Conservation (phyloP, 2,329 filamentous ascomycete species). For the Trichoderma harzianum region DNA sequence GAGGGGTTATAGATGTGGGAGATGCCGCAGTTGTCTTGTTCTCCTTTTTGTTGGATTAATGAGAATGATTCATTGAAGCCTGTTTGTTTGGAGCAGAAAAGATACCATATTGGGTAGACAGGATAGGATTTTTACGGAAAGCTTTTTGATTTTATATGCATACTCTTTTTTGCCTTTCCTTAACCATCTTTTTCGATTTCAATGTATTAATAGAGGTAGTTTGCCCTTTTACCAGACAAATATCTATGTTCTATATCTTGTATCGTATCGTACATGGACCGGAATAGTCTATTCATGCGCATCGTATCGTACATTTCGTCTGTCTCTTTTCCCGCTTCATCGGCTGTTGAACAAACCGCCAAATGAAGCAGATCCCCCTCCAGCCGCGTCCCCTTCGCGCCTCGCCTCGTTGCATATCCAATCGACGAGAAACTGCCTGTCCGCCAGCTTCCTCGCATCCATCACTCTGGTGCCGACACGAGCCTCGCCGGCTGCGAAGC, state of each 20-base stretch:
- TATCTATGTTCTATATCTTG: background rate
- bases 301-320: background rate
- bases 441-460: slow-evolving; percentile 47
- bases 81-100: background rate
- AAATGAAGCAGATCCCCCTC: slow-evolving; percentile 25
- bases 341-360: background rate
- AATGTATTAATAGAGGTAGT: background rate
- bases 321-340: background rate
- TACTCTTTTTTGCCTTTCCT: background rate
- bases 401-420: slow-evolving; percentile 53
- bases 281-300: background rate
- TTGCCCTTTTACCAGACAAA: background rate
- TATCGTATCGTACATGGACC: background rate
- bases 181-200: background rate
- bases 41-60: background rate
- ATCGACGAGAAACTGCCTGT: slow-evolving; percentile 48
- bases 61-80: background rate
- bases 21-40: background rate
- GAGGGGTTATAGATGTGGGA: background rate
- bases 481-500: background rate
- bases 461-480: slow-evolving; percentile 33
- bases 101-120: background rate
- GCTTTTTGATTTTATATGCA: background rate
- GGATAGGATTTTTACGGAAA: background rate
- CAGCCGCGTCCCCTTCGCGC: slow-evolving; percentile 45